Conservation (phyloP, 495 filamentous ascomycete genomes). For the Letharia columbiana region DNA sequence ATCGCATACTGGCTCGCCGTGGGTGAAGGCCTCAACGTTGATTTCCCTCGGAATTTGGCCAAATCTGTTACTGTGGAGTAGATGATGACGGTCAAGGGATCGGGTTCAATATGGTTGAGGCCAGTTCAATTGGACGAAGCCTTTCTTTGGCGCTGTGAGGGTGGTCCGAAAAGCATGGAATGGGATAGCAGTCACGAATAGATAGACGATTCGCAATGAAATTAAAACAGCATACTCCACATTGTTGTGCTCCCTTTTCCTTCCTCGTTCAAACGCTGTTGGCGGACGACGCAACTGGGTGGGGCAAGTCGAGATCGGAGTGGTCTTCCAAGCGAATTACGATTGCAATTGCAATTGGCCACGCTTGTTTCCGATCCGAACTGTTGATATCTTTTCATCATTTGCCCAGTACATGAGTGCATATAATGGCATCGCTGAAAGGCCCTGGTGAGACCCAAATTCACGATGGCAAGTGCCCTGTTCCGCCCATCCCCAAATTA, state of each 20-base stretch:
- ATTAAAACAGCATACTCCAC: neutral
- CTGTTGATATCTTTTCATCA: neutral
- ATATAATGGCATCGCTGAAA: conserved; percentile 40
- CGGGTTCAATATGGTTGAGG: neutral
- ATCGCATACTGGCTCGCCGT: conserved; percentile 99
- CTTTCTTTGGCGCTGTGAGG: neutral
- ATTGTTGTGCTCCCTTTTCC: neutral
- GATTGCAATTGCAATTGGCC: too few species aligned
- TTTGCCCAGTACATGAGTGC: neutral
- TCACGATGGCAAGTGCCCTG: conserved; percentile 37
- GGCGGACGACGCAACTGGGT: neutral
- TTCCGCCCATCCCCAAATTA: neutral
- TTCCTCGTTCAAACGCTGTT: neutral
- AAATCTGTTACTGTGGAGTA: conserved; percentile 95
- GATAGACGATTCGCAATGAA: conserved; percentile 12
- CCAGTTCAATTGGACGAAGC: neutral
- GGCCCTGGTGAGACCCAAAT: conserved; percentile 48
- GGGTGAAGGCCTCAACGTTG: conserved; percentile 88
- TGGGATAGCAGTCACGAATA: conserved; percentile 1
- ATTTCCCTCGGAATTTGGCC: conserved; percentile 94
- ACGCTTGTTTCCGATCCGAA: neutral
- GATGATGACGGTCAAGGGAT: neutral
- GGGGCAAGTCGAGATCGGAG: too few species aligned
- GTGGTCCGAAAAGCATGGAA: neutral
- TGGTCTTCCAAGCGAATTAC: too few species aligned